phyloP scores from a whole-genome alignment of 2,329 filamentous ascomycete genomes.

The Lojkania enalia region DNA sequence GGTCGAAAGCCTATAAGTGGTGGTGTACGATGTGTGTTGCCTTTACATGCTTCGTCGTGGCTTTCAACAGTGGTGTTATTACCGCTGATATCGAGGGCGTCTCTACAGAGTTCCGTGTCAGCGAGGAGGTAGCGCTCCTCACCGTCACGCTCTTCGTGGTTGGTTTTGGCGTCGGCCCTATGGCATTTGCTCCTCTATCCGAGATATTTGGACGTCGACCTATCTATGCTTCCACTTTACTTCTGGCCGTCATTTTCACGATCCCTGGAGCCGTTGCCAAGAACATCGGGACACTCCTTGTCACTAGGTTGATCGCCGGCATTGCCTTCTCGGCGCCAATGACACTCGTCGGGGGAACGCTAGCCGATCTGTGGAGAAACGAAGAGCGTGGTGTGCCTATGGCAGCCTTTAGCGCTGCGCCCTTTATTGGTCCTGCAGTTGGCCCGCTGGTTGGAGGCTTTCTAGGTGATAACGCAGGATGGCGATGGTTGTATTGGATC shows the following conservation, averaged over 20 bases:
- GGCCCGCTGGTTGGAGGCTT: slow-evolving; percentile 69
- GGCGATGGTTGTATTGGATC: slow-evolving; percentile 88
- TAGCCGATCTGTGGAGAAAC: slow-evolving; percentile 81
- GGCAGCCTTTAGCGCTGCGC: slow-evolving; percentile 81
- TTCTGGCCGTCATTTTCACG: slow-evolving; percentile 74
- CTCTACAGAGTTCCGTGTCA: slow-evolving; percentile 65
- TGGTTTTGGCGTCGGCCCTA: slow-evolving; percentile 79
- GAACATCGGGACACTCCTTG: slow-evolving; percentile 75
- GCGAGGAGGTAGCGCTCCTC: slow-evolving; percentile 71
- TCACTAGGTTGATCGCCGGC: slow-evolving; percentile 76
- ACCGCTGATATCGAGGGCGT: slow-evolving; percentile 74
- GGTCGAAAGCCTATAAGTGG: slow-evolving; percentile 78
- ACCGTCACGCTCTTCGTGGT: slow-evolving; percentile 77
- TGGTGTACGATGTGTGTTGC: slow-evolving; percentile 81
- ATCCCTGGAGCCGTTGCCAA: slow-evolving; percentile 77
- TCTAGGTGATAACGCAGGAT: slow-evolving; percentile 68
- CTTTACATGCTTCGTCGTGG: slow-evolving; percentile 52
- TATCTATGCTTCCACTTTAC: slow-evolving; percentile 70
- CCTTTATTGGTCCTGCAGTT: slow-evolving; percentile 79
- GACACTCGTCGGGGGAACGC: slow-evolving; percentile 80
- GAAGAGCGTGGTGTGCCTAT: slow-evolving; percentile 86
- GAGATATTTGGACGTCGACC: slow-evolving; percentile 73
- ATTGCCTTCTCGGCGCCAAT: slow-evolving; percentile 85
- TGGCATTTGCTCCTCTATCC: slow-evolving; percentile 77
- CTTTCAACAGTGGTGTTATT: slow-evolving; percentile 68